Percentiles rank a stretch among this genome's conserved stretches.
Evolutionary conservation across 148 eudicot species (phyloP).

Genomic region (Cornus controversa): DNA sequence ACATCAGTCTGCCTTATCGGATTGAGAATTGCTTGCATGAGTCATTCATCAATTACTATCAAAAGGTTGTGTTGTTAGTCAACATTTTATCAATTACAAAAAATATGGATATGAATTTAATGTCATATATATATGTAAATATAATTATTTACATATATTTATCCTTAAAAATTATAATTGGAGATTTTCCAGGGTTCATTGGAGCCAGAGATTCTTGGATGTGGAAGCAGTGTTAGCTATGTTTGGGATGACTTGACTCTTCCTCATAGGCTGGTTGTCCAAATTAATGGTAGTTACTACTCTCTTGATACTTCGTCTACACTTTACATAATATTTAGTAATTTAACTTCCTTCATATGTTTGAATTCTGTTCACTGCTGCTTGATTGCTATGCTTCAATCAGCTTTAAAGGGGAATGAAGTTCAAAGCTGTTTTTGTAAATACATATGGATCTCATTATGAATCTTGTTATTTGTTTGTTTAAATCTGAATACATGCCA

Average conservation of each 20-base stretch:
- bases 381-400: not conserved
- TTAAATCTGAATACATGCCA: not conserved
- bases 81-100: conserved; percentile 1
- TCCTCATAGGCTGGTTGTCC: conserved; percentile 80
- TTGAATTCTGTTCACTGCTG: not conserved
- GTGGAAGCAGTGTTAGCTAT: conserved; percentile 58
- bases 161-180: not conserved
- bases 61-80: conserved; percentile 56
- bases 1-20: conserved; percentile 67
- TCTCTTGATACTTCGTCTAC: not conserved
- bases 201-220: conserved; percentile 70
- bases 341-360: conserved; percentile 1
- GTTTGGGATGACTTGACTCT: conserved; percentile 92
- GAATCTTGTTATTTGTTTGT: not conserved
- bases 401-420: not conserved
- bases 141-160: not conserved
- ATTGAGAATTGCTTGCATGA: conserved; percentile 73
- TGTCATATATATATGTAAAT: not conserved
- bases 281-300: conserved; percentile 60
- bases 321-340: too few species aligned
- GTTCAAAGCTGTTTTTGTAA: not conserved
- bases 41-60: conserved; percentile 73
- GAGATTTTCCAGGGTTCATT: conserved; percentile 59
- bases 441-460: not conserved
- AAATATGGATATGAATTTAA: not conserved